Conservation (phyloP, 441 rosid genomes). For the Breynia disticha region DNA sequence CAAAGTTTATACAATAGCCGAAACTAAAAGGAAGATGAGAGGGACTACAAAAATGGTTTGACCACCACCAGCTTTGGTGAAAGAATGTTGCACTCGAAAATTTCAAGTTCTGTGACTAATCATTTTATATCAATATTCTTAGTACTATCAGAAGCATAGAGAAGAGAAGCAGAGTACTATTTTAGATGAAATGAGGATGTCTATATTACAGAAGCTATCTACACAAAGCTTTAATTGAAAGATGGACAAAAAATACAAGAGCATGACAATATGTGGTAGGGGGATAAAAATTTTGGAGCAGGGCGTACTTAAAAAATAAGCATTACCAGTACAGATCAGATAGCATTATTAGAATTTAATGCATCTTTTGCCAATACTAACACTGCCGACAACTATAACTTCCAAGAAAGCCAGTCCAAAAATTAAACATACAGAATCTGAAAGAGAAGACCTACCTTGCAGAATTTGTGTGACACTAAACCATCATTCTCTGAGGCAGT, state of each 20-base stretch:
- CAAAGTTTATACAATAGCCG: too few species aligned
- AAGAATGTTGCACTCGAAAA: too few species aligned
- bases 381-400: background rate
- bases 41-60: too few species aligned
- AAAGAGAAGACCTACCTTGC: conserved; percentile 33
- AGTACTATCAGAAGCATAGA: too few species aligned
- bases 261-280: background rate
- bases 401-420: conserved; percentile 1
- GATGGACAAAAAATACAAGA: background rate
- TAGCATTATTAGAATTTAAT: background rate
- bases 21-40: too few species aligned
- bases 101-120: too few species aligned
- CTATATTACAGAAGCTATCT: background rate
- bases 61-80: too few species aligned
- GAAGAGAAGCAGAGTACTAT: too few species aligned
- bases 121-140: too few species aligned
- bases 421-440: conserved; percentile 6
- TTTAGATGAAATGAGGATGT: too few species aligned
- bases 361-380: background rate
- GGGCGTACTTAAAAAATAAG: background rate
- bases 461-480: conserved; percentile 53
- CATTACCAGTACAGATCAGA: background rate
- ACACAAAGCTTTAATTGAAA: background rate
- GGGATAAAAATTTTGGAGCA: background rate
- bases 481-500: conserved; percentile 86